These are phyloP conservation scores for Cyclotella choctawhatcheeana DNA, from an alignment of 108 stramenopile species.

Conservation along the genomic window DNA sequence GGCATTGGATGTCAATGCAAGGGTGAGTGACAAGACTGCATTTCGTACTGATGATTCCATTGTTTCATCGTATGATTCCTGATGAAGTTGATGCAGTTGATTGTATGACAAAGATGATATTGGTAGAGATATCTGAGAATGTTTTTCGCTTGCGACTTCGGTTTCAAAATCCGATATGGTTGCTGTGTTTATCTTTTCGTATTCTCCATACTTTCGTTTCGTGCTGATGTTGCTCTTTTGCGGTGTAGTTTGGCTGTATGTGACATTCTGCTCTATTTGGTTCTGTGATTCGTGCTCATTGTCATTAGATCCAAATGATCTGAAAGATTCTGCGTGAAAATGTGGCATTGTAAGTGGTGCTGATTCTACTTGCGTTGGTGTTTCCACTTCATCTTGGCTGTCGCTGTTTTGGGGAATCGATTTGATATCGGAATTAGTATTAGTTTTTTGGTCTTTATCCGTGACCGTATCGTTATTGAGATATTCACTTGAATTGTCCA, in stretches of 20 bases:
- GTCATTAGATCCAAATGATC: background rate
- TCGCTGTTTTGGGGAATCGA: too few species aligned
- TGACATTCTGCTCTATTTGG: background rate
- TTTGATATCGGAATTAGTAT: background rate
- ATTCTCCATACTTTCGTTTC: conserved; percentile 1
- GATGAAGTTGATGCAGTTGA: conserved; percentile 4
- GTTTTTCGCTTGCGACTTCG: background rate
- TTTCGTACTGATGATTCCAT: background rate
- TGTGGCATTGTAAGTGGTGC: conserved; percentile 7
- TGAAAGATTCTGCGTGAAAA: background rate
- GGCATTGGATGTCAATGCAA: conserved; percentile 8
- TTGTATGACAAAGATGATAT: conserved; percentile 8
- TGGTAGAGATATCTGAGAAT: background rate
- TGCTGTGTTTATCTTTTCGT: background rate
- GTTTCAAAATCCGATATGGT: background rate
- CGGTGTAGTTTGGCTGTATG: conserved; percentile 5
- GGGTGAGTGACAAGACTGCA: conserved; percentile 3
- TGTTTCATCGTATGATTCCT: background rate
- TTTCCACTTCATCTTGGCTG: background rate
- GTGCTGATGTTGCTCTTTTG: background rate
- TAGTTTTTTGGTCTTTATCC: too few species aligned
- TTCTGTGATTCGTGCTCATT: background rate
- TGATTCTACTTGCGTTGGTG: conserved; percentile 7
- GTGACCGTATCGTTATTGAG: too few species aligned
- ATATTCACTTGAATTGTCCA: too few species aligned